These are phyloP conservation scores for Saprolegnia parasitica DNA, from an alignment of 352 stramenopile species.

Conservation along the genomic window DNA sequence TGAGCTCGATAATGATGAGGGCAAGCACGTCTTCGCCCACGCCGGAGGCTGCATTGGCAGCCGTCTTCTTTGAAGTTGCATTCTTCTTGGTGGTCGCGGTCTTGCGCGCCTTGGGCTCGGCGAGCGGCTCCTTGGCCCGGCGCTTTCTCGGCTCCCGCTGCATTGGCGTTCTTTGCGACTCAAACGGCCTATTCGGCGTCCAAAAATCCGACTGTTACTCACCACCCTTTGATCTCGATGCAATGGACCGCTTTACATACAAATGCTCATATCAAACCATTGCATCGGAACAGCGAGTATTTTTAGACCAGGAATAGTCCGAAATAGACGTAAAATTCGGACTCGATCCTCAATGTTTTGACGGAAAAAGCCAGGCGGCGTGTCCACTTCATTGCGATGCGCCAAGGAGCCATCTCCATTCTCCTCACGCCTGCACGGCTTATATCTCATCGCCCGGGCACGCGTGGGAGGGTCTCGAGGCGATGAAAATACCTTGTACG, in stretches of 20 bases:
- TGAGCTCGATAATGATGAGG: slow-evolving; percentile 9
- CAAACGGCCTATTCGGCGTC: slow-evolving; percentile 1
- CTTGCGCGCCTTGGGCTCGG: not conserved
- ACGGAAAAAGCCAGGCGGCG: too few species aligned
- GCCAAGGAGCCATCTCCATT: too few species aligned
- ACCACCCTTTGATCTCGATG: slow-evolving; percentile 1
- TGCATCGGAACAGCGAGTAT: not conserved
- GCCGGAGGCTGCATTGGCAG: not conserved
- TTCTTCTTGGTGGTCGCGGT: too few species aligned
- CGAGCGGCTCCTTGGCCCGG: not conserved
- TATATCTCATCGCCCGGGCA: too few species aligned
- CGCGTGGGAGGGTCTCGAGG: too few species aligned
- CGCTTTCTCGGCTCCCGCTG: slow-evolving; percentile 19
- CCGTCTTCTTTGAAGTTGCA: not conserved
- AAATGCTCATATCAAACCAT: not conserved
- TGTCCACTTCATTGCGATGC: too few species aligned
- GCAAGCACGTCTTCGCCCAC: not conserved
- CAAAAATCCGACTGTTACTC: slow-evolving; percentile 16
- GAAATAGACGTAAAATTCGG: too few species aligned
- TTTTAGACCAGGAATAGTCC: too few species aligned
- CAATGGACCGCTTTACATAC: not conserved
- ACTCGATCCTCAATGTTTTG: too few species aligned
- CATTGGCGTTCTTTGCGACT: slow-evolving; percentile 6
- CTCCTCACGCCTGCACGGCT: too few species aligned
- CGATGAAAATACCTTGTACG: too few species aligned